Evolutionary conservation across 2,329 filamentous ascomycete genomes (phyloP), one percentile per base, ranked within the genome.

Genomic region (Scedosporium apiospermum): DNA sequence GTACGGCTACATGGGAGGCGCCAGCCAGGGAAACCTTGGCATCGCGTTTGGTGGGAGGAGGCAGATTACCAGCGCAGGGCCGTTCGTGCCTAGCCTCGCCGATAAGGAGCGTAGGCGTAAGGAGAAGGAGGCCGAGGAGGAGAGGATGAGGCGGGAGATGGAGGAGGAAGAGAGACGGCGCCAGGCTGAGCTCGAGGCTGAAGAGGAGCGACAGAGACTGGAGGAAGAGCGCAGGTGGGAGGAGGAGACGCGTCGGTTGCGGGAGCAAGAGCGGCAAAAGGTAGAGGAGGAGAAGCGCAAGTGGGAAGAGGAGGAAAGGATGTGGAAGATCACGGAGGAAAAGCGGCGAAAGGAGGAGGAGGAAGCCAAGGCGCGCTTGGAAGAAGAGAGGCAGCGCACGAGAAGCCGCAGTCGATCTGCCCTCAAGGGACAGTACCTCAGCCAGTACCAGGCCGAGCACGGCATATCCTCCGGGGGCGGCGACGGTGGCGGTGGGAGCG

Each of bases 1-100:
- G 72, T 99, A 99, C 72, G 93, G 95, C 6, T 99, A 97, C 75
- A 95, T 98, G 89, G 95, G 95, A 63, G 95, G 95, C 58, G 95
- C 95, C 27, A 97, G 91, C 70, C 95, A 99, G 73, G 93, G 91
- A 3, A 98, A 96, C 69, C 86, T 97, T 65, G 95, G 95, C 18
- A 91, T 99, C 68, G 86, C 90, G 10, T 98, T 98, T 74, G 95
- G 95, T 63, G 91, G 88, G 18, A 85, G 93, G 68, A 86, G 95
- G 64, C 95, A 99, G 76, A 98, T 99, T 71, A 98, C 93, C 7
- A 91, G 83, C 68, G 85, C 91, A 14, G 82, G 85, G 38, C 95
- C 95, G 4, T 74, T 83, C 57, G 91, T 98, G 9, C 92, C 93
- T 1, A 93, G 80, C 71, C 69, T 92, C 66, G 89, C 88, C 3